Conservation (phyloP, 1,284 basidiomycete genomes). For the Amylostereum areolatum region DNA sequence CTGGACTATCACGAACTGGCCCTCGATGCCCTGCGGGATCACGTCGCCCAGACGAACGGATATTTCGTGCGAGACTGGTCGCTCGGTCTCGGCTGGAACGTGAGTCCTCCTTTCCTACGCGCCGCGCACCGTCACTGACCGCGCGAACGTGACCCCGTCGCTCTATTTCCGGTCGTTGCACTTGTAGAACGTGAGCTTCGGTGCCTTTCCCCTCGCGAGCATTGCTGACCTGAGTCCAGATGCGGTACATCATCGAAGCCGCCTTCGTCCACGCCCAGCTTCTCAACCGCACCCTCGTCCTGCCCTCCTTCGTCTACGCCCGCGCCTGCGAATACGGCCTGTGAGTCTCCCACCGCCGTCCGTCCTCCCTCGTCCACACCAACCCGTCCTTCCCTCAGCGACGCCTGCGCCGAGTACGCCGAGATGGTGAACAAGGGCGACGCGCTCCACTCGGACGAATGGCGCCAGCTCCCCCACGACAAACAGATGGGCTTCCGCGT, state of each 20-base stretch:
- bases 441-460: conserved; percentile 17
- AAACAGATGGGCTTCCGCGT: conserved; percentile 31
- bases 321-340: conserved; percentile 31
- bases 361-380: background rate
- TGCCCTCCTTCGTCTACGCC: conserved; percentile 36
- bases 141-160: too few relatives aligned
- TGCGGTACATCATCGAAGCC: conserved; percentile 35
- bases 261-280: conserved; percentile 31
- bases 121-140: too few relatives aligned
- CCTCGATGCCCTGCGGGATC: conserved; percentile 16
- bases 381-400: conserved; percentile 7
- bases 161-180: too few relatives aligned
- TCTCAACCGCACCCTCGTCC: conserved; percentile 29
- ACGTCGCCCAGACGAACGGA: conserved; percentile 26
- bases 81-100: conserved; percentile 33
- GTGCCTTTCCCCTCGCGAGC: too few relatives aligned
- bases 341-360: conserved; percentile 23
- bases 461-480: conserved; percentile 27
- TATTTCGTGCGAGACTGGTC: conserved; percentile 32
- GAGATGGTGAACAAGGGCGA: background rate
- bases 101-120: too few relatives aligned
- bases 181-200: conserved; percentile 26
- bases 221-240: conserved; percentile 13
- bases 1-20: conserved; percentile 7
- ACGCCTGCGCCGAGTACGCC: conserved; percentile 2